These are phyloP conservation scores for Corylus avellana DNA, from an alignment of 306 rosid genomes.

Conservation along the genomic window DNA sequence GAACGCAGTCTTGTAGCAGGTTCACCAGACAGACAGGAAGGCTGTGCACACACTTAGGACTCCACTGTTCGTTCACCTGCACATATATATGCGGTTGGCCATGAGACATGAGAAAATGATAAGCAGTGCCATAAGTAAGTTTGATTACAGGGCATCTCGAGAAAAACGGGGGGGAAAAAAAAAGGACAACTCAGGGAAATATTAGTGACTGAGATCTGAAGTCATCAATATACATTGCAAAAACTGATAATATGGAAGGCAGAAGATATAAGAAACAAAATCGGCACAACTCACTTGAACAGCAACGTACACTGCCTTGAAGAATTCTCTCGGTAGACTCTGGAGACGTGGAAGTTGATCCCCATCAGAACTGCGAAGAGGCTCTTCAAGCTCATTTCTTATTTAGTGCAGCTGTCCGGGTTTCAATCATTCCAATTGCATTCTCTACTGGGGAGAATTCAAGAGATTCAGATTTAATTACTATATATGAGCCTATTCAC, in stretches of 20 bases:
- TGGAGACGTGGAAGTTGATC: constrained; percentile 98
- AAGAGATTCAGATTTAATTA: constrained; percentile 85
- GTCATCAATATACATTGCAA: neutral
- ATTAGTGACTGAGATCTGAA: neutral
- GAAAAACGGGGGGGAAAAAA: too few species aligned
- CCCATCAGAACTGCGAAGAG: constrained; percentile 89
- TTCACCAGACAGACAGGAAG: constrained; percentile 80
- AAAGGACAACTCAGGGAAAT: neutral
- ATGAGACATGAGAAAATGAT: constrained; percentile 7
- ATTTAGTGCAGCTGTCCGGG: constrained; percentile 80
- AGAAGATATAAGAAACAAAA: neutral
- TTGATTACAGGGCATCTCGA: neutral
- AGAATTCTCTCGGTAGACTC: constrained; percentile 89
- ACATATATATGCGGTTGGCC: constrained; percentile 9
- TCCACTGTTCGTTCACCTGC: constrained; percentile 86
- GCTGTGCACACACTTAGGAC: constrained; percentile 97
- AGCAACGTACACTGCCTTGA: constrained; percentile 92
- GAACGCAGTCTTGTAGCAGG: constrained; percentile 95
- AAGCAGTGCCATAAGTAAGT: neutral
- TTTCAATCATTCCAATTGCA: constrained; percentile 99
- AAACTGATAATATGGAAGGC: neutral
- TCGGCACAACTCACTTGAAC: constrained; percentile 65
- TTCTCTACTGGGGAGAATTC: constrained; percentile 98
- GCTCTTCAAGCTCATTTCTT: constrained; percentile 98
- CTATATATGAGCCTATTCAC: constrained; percentile 76